These are phyloP conservation scores for Chamaenerion angustifolium DNA, from an alignment of 345 rosid species.

Conservation along the genomic window DNA sequence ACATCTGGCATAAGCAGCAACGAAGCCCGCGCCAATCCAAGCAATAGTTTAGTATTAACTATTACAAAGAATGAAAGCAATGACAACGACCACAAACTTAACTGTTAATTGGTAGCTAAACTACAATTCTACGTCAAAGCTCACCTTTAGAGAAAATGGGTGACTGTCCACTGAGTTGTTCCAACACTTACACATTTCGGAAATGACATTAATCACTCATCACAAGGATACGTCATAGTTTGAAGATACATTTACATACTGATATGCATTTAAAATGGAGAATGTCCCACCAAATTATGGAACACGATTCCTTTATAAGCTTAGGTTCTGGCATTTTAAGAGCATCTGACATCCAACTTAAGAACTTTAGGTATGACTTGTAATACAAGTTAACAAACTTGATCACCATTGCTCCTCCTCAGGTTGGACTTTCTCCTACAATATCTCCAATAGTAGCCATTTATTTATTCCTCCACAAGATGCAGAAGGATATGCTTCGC, in stretches of 20 bases:
- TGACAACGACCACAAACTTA: too few relatives aligned
- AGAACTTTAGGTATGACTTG: constrained; percentile 53
- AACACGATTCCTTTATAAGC: constrained; percentile 22
- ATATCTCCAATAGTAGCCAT: too few relatives aligned
- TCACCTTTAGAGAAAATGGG: constrained; percentile 93
- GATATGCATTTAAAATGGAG: background rate
- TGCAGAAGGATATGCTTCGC: constrained; percentile 1
- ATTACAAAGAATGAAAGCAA: too few relatives aligned
- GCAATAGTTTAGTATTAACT: too few relatives aligned
- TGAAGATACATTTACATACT: background rate
- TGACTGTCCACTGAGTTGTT: constrained; percentile 82
- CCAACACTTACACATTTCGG: constrained; percentile 48
- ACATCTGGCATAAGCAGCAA: too few relatives aligned
- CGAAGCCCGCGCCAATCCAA: too few relatives aligned
- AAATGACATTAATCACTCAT: background rate
- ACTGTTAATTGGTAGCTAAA: too few relatives aligned
- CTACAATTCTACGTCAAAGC: background rate
- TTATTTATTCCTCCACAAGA: too few relatives aligned
- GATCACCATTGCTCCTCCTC: constrained; percentile 32
- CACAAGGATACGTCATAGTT: constrained; percentile 8
- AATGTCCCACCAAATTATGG: too few relatives aligned
- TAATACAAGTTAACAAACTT: constrained; percentile 65
- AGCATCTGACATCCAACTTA: constrained; percentile 91
- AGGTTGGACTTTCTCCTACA: too few relatives aligned
- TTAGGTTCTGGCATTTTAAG: constrained; percentile 91